Conservation (phyloP, 2,329 filamentous ascomycete species). For the Aspergillus tubingensis region DNA sequence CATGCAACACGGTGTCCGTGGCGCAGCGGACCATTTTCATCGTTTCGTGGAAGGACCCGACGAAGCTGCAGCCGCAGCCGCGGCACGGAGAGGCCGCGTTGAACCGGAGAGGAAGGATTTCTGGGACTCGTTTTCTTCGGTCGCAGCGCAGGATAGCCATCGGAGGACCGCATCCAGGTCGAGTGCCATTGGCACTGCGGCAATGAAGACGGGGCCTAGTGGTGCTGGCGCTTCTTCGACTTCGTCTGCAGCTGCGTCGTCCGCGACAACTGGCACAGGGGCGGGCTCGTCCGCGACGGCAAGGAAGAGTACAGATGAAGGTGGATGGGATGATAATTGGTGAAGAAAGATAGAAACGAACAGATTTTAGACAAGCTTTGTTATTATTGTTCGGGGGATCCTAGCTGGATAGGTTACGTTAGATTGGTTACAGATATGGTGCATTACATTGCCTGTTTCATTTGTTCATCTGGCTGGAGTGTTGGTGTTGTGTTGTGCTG, state of each 20-base stretch:
- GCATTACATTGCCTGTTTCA: too few relatives aligned
- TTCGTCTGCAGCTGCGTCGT: constrained; percentile 11
- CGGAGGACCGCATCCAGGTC: constrained; percentile 39
- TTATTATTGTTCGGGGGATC: too few relatives aligned
- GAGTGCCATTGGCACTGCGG: constrained; percentile 63
- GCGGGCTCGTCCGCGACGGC: constrained; percentile 17
- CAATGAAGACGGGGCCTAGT: constrained; percentile 56
- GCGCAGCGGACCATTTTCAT: constrained; percentile 76
- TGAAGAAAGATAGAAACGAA: constrained; percentile 17
- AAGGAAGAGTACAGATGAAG: constrained; percentile 43
- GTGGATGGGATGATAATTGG: constrained; percentile 57
- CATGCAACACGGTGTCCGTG: constrained; percentile 67
- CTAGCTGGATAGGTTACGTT: too few relatives aligned
- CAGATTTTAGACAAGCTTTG: too few relatives aligned
- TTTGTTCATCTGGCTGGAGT: too few relatives aligned
- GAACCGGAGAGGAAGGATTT: constrained; percentile 76
- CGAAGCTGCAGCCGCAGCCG: constrained; percentile 48
- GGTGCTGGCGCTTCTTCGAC: constrained; percentile 12
- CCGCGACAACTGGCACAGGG: constrained; percentile 24
- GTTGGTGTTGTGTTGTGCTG: too few relatives aligned
- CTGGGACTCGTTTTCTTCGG: constrained; percentile 84
- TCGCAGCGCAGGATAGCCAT: constrained; percentile 48
- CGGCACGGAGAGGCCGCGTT: constrained; percentile 31
- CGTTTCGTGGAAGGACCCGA: constrained; percentile 81
- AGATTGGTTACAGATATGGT: too few relatives aligned